Conservation (phyloP, 352 stramenopile genomes). For the Phytopythium montanum region DNA sequence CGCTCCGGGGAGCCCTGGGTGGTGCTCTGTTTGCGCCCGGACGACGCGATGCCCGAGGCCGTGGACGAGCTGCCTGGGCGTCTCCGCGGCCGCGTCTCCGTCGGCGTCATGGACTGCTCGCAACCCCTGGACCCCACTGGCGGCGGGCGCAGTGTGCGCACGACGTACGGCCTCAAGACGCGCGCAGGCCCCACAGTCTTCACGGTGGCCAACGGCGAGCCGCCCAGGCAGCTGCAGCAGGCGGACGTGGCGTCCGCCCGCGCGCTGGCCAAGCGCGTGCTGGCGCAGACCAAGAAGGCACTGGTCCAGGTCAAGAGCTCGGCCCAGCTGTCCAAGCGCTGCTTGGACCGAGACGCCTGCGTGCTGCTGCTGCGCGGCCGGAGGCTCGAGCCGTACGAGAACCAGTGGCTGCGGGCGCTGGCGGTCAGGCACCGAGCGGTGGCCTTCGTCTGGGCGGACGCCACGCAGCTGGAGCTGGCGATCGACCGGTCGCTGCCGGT, state of each 20-base stretch:
- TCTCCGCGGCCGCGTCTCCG: slow-evolving; percentile 47
- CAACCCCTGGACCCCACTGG: slow-evolving; percentile 43
- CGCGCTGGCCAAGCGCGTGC: slow-evolving; percentile 56
- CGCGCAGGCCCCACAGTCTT: slow-evolving; percentile 73
- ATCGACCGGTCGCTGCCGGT: slow-evolving; percentile 58
- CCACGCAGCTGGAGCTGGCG: slow-evolving; percentile 58
- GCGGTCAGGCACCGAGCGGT: slow-evolving; percentile 51
- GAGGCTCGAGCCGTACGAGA: slow-evolving; percentile 58
- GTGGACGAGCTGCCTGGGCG: slow-evolving; percentile 63
- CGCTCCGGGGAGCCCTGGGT: slow-evolving; percentile 79
- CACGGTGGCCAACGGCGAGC: slow-evolving; percentile 71
- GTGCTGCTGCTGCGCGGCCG: slow-evolving; percentile 63
- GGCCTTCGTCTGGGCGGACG: slow-evolving; percentile 73
- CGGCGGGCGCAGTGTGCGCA: slow-evolving; percentile 53
- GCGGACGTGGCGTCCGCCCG: slow-evolving; percentile 58
- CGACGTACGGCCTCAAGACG: slow-evolving; percentile 55
- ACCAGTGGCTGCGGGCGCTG: slow-evolving; percentile 66
- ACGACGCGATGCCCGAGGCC: slow-evolving; percentile 68
- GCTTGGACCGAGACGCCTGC: slow-evolving; percentile 54
- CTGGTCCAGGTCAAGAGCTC: slow-evolving; percentile 58
- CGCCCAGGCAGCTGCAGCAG: slow-evolving; percentile 39
- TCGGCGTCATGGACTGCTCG: slow-evolving; percentile 75
- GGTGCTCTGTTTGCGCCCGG: slow-evolving; percentile 64
- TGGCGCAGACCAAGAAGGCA: slow-evolving; percentile 40
- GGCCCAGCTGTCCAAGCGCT: slow-evolving; percentile 59